Conservation (phyloP, 75 land plant species). For the Selaginella tamariscina region DNA sequence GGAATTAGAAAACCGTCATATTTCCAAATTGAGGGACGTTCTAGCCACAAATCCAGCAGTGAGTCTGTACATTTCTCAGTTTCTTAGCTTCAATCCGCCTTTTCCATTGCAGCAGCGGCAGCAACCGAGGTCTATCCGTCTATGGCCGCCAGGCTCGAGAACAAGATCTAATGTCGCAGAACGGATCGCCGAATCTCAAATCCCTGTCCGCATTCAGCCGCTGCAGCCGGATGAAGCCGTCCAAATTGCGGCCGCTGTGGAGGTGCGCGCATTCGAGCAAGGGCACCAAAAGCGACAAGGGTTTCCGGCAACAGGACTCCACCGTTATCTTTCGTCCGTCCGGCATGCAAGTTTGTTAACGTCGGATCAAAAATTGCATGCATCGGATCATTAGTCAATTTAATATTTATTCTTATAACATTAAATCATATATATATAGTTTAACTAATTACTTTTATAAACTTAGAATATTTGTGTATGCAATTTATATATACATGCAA, state of each 20-base stretch:
- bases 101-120: not conserved
- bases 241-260: conserved; percentile 47
- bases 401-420: too few species aligned
- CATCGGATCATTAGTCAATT: too few species aligned
- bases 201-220: conserved; percentile 51
- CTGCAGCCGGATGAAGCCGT: conserved; percentile 51
- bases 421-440: too few species aligned
- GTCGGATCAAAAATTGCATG: too few species aligned
- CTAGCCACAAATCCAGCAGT: not conserved
- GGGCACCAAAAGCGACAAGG: conserved; percentile 36
- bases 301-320: conserved; percentile 31
- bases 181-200: conserved; percentile 45
- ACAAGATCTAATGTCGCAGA: conserved; percentile 54
- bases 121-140: conserved; percentile 29
- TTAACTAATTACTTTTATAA: too few species aligned
- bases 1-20: too few species aligned
- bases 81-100: too few species aligned
- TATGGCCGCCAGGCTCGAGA: conserved; percentile 76
- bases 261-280: conserved; percentile 43
- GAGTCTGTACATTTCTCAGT: not conserved
- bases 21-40: too few species aligned
- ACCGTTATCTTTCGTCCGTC: conserved; percentile 89
- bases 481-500: too few species aligned
- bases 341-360: conserved; percentile 74
- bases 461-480: too few species aligned